Conservation (phyloP, 1,284 basidiomycete species). For the Kwoniella shivajii region DNA sequence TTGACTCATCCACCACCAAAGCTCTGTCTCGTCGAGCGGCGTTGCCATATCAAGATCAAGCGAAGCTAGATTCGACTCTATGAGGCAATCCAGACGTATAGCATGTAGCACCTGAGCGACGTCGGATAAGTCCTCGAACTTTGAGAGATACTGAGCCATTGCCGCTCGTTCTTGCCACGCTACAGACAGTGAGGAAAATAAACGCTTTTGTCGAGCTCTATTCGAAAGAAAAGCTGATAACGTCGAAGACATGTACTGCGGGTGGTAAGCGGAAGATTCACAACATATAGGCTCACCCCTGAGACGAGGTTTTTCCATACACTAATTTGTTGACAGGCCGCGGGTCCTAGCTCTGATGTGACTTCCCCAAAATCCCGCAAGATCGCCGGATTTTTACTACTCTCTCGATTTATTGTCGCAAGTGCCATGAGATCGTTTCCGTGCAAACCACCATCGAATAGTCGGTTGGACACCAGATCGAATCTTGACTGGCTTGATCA, state of each 20-base stretch:
- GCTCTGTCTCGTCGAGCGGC: slow-evolving; percentile 24
- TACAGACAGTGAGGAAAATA: slow-evolving; percentile 24
- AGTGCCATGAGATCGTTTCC: not conserved
- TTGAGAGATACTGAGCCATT: slow-evolving; percentile 20
- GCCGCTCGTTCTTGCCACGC: slow-evolving; percentile 37
- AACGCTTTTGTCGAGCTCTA: slow-evolving; percentile 35
- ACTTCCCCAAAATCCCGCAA: not conserved
- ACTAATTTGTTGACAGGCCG: not conserved
- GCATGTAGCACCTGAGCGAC: slow-evolving; percentile 21
- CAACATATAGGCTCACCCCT: slow-evolving; percentile 26
- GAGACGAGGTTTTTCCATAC: slow-evolving; percentile 26
- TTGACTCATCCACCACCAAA: slow-evolving; percentile 44
- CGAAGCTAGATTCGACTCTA: slow-evolving; percentile 34
- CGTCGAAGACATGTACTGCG: slow-evolving; percentile 10
- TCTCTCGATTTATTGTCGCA: not conserved
- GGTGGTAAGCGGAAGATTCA: not conserved
- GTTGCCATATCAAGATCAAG: slow-evolving; percentile 30
- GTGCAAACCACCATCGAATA: not conserved
- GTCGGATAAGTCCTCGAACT: not conserved
- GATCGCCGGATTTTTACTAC: not conserved
- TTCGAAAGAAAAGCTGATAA: slow-evolving; percentile 18
- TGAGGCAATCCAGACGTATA: slow-evolving; percentile 39
- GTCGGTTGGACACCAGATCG: not conserved
- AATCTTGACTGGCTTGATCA: slow-evolving; percentile 7
- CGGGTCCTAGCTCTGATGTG: not conserved